Evolutionary conservation across 495 filamentous ascomycete species (phyloP).

Genomic region (Oidiodendron maius): DNA sequence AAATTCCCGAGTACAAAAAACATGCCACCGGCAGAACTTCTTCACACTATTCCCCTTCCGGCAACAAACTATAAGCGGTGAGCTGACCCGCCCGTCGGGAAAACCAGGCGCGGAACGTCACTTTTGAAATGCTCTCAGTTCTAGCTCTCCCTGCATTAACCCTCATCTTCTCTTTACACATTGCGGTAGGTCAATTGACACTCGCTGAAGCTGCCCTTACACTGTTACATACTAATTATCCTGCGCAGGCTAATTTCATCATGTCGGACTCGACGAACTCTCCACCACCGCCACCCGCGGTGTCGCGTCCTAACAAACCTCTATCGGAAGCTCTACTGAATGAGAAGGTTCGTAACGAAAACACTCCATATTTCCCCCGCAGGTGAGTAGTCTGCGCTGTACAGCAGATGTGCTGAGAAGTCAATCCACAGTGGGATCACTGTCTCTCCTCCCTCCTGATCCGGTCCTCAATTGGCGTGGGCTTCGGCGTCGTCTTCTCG

Average conservation of each 20-base stretch:
- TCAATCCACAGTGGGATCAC: constrained; percentile 76
- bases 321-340: constrained; percentile 92
- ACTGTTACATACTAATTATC: too few relatives aligned
- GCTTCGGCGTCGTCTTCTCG: constrained; percentile 96
- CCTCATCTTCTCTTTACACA: constrained; percentile 2
- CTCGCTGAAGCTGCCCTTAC: too few relatives aligned
- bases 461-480: constrained; percentile 87
- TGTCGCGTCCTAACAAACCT: constrained; percentile 57
- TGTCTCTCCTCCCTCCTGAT: constrained; percentile 95
- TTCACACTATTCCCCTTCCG: constrained; percentile 1
- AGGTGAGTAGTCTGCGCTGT: too few relatives aligned
- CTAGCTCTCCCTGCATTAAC: too few relatives aligned
- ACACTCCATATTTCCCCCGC: too few relatives aligned
- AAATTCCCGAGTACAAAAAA: not conserved
- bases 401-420: constrained; percentile 3
- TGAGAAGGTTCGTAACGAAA: constrained; percentile 92
- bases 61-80: not conserved
- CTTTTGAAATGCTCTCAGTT: too few relatives aligned
- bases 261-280: constrained; percentile 29
- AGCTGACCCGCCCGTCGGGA: too few relatives aligned
- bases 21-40: constrained; percentile 5
- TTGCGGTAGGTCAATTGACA: constrained; percentile 22
- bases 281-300: constrained; percentile 37
- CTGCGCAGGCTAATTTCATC: not conserved
- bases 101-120: constrained; percentile 10